Evolutionary conservation across 768 basidiomycete species (phyloP).

Genomic region (Trametes meyenii): DNA sequence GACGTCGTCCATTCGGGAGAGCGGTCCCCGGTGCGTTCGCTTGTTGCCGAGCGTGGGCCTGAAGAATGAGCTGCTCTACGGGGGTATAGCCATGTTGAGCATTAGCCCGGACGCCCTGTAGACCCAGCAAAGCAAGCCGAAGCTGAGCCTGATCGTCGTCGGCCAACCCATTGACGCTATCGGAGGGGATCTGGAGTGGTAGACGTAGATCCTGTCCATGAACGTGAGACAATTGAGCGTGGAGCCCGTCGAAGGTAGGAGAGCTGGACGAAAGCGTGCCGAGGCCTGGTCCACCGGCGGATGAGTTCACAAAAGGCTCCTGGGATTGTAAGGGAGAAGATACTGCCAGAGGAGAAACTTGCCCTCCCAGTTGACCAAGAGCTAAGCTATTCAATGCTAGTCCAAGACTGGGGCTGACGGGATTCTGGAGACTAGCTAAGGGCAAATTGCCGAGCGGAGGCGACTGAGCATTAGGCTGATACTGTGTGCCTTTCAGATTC

Average conservation of each 20-base stretch:
- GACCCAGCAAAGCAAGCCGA: conserved; percentile 20
- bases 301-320: background rate
- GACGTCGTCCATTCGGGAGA: conserved; percentile 24
- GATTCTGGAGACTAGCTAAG: conserved; percentile 13
- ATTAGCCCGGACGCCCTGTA: conserved; percentile 11
- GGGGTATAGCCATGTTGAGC: conserved; percentile 64
- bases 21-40: conserved; percentile 33
- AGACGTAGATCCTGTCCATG: conserved; percentile 10
- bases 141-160: conserved; percentile 24
- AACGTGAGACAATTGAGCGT: conserved; percentile 19
- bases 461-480: conserved; percentile 32
- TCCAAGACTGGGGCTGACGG: conserved; percentile 15
- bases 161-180: background rate
- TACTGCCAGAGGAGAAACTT: conserved; percentile 1
- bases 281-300: background rate
- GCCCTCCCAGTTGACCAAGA: conserved; percentile 2
- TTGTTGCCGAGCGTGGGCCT: conserved; percentile 43
- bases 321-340: conserved; percentile 18
- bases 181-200: background rate
- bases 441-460: conserved; percentile 30
- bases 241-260: conserved; percentile 11
- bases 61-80: conserved; percentile 69
- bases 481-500: conserved; percentile 71
- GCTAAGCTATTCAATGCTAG: conserved; percentile 11
- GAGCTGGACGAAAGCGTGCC: background rate